phyloP scores from a whole-genome alignment of 2,329 filamentous ascomycete genomes.

The Alternaria arborescens region DNA sequence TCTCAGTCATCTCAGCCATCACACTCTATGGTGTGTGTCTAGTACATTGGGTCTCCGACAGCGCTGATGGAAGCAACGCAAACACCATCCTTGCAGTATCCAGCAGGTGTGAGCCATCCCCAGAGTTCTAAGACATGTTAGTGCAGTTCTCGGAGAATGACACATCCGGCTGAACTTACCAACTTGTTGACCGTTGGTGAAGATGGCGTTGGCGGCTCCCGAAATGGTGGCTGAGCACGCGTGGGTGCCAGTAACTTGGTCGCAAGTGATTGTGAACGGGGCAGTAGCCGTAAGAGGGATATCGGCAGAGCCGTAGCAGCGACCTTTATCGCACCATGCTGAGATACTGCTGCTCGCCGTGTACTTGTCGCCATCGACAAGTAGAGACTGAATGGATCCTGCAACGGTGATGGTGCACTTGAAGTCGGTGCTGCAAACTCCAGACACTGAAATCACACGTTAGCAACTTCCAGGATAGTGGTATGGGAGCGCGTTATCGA shows the following conservation, averaged over 20 bases:
- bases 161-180: not conserved
- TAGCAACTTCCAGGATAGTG: not conserved
- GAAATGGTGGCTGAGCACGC: conserved; percentile 13
- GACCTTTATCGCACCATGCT: conserved; percentile 10
- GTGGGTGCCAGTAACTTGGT: not conserved
- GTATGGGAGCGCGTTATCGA: not conserved
- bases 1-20: not conserved
- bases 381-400: conserved; percentile 13
- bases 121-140: conserved; percentile 6
- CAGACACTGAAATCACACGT: conserved; percentile 1
- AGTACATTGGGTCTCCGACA: conserved; percentile 16
- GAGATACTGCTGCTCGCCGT: not conserved
- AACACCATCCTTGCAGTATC: conserved; percentile 12
- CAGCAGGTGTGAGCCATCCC: conserved; percentile 14
- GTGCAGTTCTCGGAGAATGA: not conserved
- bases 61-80: conserved; percentile 11
- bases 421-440: conserved; percentile 2
- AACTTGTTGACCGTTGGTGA: conserved; percentile 10
- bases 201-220: conserved; percentile 7
- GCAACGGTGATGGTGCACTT: conserved; percentile 10
- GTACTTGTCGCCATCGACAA: conserved; percentile 15
- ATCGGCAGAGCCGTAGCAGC: conserved; percentile 9
- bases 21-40: not conserved
- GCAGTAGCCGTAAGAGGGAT: conserved; percentile 11
- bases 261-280: conserved; percentile 13